Base-by-base conservation (phyloP, 805 yeast species). In the Ogataea pini region DNA sequence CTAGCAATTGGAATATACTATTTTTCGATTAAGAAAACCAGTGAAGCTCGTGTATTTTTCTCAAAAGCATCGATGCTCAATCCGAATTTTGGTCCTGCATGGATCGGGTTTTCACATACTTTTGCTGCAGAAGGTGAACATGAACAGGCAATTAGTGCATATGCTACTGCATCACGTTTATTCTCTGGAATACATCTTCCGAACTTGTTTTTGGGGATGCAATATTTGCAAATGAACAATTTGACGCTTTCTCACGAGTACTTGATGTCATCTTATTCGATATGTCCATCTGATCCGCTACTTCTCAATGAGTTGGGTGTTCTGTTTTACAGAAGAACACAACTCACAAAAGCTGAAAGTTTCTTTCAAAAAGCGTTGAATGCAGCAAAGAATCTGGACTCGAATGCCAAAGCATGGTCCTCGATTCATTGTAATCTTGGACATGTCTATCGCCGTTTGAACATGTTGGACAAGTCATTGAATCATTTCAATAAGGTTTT, bases 41-140 rank as follows among this genome's bases (percentile, higher is more conserved):
- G 82, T 5, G 97, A 91, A 55, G 96, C 98, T 0, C 74, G 99
- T 50, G 79, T 86, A 54, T 89, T 79, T 62, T 94, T 90, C 68
- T 85, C 94, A 34, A 90, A 89, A 63, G 91, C 97, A 0, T 89
- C 97, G 1, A 75, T 90, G 56, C 67, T 91, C 51, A 86, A 89
- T 59, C 95, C 99, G 2, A 87, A 84, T 56, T 90, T 88, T 70
- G 95, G 94, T 0, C 92, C 88, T 44, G 96, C 98, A 1, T 94
- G 99, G 99, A 83, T 94, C 28, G 99, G 97, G 2, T 94, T 94
- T 71, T 98, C 98, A 1, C 98, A 92, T 61, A 91, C 98, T 0
- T 94, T 91, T 77, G 97, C 97, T 0, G 85, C 88, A 2, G 99
- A 94, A 65, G 96, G 97, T n/a, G 99, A 94, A 67, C 97, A 94